Evolutionary conservation across 257 asterid genomes (phyloP), one percentile per base, ranked within the genome.

Genomic region (Schizonepeta tenuifolia): DNA sequence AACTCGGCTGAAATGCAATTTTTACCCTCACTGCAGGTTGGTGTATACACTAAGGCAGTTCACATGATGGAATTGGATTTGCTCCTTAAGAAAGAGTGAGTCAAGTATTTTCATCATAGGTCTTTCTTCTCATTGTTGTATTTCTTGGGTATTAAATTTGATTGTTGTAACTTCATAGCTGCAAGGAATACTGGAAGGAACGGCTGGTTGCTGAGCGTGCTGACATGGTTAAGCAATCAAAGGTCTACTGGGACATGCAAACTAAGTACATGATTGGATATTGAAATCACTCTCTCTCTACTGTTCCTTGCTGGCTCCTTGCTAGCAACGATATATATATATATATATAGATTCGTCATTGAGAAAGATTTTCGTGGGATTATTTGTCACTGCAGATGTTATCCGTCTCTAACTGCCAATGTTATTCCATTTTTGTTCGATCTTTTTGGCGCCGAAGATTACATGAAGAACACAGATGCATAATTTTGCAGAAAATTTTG

Each of bases 121-220:
- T 35, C 49, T 14, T 63, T 18, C 31, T 44, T 46, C 18, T 67
- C 20, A 17, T 35, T 76, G 6, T 54, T 26, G 13, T 38, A 1
- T 41, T 56, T 35, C 24, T 44, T 62, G 43, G 0, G 2, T 55
- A 68, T 21, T 1, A 20, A n/a, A 21, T 31, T 20, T 75, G 21
- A 13, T 40, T 36, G 10, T 58, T 58, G 46, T n/a, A 24, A 35
- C 28, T 40, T 68, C 60, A 56, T 65, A 91, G 96, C 31, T 82
- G 88, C 80, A 84, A 80, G 81, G 90, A 89, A 69, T 83, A 86
- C 74, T 91, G 97, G 96, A 89, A 86, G 76, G 86, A 87, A 81
- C 85, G 96, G 80, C 58, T 80, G 71, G 64, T 26, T 44, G 82
- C 74, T 0, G 93, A 89, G 67, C 86, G 95, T 5, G 82, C 86